These are phyloP conservation scores for Limonomyces culmigenus DNA, from an alignment of 1,284 basidiomycete genomes.

Conservation along the genomic window DNA sequence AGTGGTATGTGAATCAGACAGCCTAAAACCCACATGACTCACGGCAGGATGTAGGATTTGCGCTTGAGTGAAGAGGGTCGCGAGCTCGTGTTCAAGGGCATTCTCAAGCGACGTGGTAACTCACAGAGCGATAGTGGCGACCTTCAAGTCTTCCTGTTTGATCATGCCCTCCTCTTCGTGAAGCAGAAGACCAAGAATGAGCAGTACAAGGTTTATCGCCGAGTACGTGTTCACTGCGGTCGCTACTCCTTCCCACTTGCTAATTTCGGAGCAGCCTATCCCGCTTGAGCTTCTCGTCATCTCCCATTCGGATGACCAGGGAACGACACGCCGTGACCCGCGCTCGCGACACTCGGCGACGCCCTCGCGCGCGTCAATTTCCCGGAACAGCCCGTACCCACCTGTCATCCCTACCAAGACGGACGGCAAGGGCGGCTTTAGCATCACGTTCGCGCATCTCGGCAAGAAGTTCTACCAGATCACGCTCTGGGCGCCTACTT, in stretches of 20 bases:
- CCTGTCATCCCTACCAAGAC: slow-evolving; percentile 31
- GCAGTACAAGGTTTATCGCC: slow-evolving; percentile 86
- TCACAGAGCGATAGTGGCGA: slow-evolving; percentile 71
- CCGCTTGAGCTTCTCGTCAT: slow-evolving; percentile 88
- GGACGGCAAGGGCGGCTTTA: slow-evolving; percentile 78
- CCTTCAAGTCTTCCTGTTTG: slow-evolving; percentile 88
- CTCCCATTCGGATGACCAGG: slow-evolving; percentile 59
- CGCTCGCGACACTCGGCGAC: slow-evolving; percentile 12
- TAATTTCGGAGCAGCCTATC: slow-evolving; percentile 53
- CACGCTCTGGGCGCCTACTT: slow-evolving; percentile 85
- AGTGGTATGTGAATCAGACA: slow-evolving; percentile 40
- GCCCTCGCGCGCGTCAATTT: slow-evolving; percentile 35
- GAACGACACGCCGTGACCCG: slow-evolving; percentile 8
- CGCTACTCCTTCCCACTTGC: neutral
- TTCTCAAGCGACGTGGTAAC: slow-evolving; percentile 79
- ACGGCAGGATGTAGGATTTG: slow-evolving; percentile 42
- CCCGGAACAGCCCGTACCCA: slow-evolving; percentile 30
- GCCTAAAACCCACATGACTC: slow-evolving; percentile 2
- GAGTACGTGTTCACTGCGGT: slow-evolving; percentile 32
- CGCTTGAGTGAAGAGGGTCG: slow-evolving; percentile 76
- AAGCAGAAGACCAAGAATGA: slow-evolving; percentile 91
- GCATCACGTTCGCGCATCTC: slow-evolving; percentile 86
- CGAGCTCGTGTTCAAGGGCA: slow-evolving; percentile 89
- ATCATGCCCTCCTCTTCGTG: slow-evolving; percentile 91
- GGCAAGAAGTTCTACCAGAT: slow-evolving; percentile 89